Base-by-base conservation (phyloP, 1,284 basidiomycete genomes). In the Coniophora puteana region DNA sequence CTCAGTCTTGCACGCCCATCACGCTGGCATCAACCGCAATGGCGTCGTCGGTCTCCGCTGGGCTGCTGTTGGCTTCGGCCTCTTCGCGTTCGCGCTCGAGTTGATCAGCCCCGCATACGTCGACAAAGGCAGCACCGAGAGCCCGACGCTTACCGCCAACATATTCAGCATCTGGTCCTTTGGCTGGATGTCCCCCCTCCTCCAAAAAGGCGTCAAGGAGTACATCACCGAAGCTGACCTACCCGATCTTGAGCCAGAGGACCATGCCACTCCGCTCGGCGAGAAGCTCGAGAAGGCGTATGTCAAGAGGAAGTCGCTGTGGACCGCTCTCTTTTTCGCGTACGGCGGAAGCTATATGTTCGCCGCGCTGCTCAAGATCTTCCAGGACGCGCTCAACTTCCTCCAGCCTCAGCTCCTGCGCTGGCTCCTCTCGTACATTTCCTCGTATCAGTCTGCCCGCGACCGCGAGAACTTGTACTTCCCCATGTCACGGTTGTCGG, bases 351-450 rank as follows among this genome's bases (percentile, higher is more conserved):
- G 89, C 0, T 96, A 89, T 55, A 61, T 79, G 3, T 54, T 79
- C 16, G 93, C 92, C 0, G 72, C 69, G 0, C 37, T 66, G 16
- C 67, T 92, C 39, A 94, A 96, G 66, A 51, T 89, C 11, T 36
- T 78, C 1, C 91, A 94, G 61, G 94, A 98, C 59, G 65, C 68
- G 31, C 67, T 95, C 11, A 79, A 80, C 0, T 98, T 98, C 64
- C 61, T 83, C 3, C 94, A 97, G 59, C 95, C 95, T 0, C 89
- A 96, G 59, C 71, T 98, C 1, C 76, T 99, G 20, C 79, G 89
- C 13, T 72, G 80, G 52, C 71, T 99, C 7, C 71, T 98, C 24
- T 67, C 77, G 11, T 98, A 89, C 57, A 93, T 96, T 32, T 80
- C 87, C 0, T 64, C 67, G 4, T 94, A 93, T 59, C 82, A 85